phyloP scores from a whole-genome alignment of 805 yeast genomes.

The Wickerhamiella musiphila region DNA sequence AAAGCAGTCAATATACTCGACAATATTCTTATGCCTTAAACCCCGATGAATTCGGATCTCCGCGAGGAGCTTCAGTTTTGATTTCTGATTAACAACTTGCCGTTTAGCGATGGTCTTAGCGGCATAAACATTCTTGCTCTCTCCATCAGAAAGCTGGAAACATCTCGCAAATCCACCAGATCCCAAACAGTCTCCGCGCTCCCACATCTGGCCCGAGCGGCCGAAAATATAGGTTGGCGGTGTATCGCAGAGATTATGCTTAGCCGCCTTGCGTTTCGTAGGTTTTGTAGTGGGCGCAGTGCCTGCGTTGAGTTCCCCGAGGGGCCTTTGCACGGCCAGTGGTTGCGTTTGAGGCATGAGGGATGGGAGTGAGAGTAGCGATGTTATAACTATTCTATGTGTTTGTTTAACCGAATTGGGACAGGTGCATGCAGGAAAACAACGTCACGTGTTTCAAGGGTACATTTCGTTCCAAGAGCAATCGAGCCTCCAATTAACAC shows the following conservation, averaged over 20 bases:
- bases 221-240: too few relatives aligned
- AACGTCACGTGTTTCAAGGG: too few relatives aligned
- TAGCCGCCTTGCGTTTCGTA: slow-evolving; percentile 43
- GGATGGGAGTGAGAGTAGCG: too few relatives aligned
- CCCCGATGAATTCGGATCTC: slow-evolving; percentile 92
- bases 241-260: slow-evolving; percentile 82
- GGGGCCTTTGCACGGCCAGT: too few relatives aligned
- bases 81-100: slow-evolving; percentile 78
- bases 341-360: slow-evolving; percentile 2
- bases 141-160: slow-evolving; percentile 83
- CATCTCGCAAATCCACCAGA: slow-evolving; percentile 99
- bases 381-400: too few relatives aligned
- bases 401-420: too few relatives aligned
- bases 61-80: slow-evolving; percentile 57
- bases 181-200: slow-evolving; percentile 78
- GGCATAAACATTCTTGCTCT: slow-evolving; percentile 72
- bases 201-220: slow-evolving; percentile 80
- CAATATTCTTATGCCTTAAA: slow-evolving; percentile 76
- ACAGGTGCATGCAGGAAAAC: too few relatives aligned
- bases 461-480: too few relatives aligned
- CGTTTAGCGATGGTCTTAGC: slow-evolving; percentile 97
- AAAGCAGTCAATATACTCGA: slow-evolving; percentile 86
- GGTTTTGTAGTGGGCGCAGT: too few relatives aligned
- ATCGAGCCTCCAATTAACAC: too few relatives aligned
- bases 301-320: too few relatives aligned